Base-by-base conservation (phyloP, 2,329 filamentous ascomycete species). In the Venturia carpophila region DNA sequence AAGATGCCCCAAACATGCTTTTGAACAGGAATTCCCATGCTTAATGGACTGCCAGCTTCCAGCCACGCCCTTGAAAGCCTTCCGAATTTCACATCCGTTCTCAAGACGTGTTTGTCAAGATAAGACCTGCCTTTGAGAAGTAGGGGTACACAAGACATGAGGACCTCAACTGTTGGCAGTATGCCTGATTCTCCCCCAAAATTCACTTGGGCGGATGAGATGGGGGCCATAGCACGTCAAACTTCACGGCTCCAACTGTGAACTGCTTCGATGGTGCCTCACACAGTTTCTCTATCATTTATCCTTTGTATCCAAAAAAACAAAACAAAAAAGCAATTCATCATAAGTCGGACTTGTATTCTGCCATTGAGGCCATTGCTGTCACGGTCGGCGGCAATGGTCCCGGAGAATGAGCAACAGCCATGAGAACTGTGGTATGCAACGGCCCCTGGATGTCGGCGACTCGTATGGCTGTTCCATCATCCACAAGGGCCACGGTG, bases 401-500 rank as follows among this genome's bases (percentile, higher is more conserved):
- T 11, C 11, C 34, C 41, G 17, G 1, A 17, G 58, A 42, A 60
- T 42, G 49, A 1, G 49, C 49, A 24, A 55, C 30, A 34, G 49
- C 49, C 49, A 55, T 55, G 49, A 55, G 49, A 24, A 34, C 9
- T 19, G 49, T 55, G 3, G 49, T 55, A 55, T 55, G 49, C 19
- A 55, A 7, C 2, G 58, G 58, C 19, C 19, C 21, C 17, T 60
- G 58, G 19, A 21, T 60, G 49, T 55, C 41, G 3, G 17, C 19
- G 11, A 43, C 34, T 41, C 37, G 17, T 11, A 21, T 60, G 21
- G 58, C 34, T 6, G 37, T n/a, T 11, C 34, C 58, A n/a, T 41
- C 58, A n/a, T 41, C 42, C 61, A 63, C 49, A 10, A 63, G 43
- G 7, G 30, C 39, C 10, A 43, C 42, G 24, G 61, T 63, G 21